These are phyloP conservation scores for Abrus pulchellus DNA, from an alignment of 306 rosid genomes.

Conservation along the genomic window DNA sequence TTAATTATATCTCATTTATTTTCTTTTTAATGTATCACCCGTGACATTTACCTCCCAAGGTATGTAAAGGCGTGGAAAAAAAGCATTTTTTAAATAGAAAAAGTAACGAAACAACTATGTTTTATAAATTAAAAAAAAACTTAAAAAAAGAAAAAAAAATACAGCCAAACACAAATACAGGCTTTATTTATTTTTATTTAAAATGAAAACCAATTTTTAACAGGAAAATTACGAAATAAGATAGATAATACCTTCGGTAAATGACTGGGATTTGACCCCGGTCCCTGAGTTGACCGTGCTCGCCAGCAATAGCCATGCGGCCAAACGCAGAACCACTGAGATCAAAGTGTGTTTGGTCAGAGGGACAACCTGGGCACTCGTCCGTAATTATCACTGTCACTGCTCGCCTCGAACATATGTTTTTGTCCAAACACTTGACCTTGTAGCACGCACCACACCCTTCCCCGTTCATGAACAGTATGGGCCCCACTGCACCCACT, in stretches of 20 bases:
- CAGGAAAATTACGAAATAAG: neutral
- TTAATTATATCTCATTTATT: too few species aligned
- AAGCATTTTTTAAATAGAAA: neutral
- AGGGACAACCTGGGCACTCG: constrained; percentile 88
- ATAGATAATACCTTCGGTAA: constrained; percentile 70
- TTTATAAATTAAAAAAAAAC: too few species aligned
- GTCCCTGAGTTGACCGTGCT: constrained; percentile 71
- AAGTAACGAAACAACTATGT: neutral
- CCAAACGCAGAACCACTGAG: constrained; percentile 98
- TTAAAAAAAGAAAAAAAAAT: too few species aligned
- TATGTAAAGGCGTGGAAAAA: neutral
- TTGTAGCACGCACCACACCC: constrained; percentile 96
- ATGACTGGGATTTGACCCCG: constrained; percentile 78
- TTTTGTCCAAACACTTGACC: constrained; percentile 77
- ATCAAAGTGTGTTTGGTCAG: constrained; percentile 81
- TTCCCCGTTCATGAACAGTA: constrained; percentile 80
- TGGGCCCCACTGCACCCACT: constrained; percentile 88
- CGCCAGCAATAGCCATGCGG: constrained; percentile 79
- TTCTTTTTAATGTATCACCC: neutral
- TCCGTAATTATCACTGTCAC: constrained; percentile 90
- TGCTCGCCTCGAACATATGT: constrained; percentile 81
- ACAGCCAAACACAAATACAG: too few species aligned
- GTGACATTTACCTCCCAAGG: too few species aligned
- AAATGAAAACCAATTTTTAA: too few species aligned
- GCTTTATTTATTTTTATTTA: too few species aligned